These are phyloP conservation scores for Flaveria robusta DNA, from an alignment of 129 eudicot genomes.

Conservation along the genomic window DNA sequence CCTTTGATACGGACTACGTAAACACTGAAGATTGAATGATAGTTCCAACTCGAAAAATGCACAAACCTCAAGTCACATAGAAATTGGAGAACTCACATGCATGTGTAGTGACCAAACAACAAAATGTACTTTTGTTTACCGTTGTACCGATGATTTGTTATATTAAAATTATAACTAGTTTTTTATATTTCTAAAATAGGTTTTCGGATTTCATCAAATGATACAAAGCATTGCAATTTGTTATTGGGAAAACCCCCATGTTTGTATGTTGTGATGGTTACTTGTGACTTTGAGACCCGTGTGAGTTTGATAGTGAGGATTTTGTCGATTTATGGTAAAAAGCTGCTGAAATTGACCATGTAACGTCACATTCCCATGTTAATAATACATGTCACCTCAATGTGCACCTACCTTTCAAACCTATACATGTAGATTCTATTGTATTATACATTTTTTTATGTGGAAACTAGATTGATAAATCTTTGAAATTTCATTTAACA, in stretches of 20 bases:
- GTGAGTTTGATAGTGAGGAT: conserved; percentile 25
- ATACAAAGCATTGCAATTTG: not conserved
- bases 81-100: conserved; percentile 10
- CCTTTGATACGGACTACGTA: conserved; percentile 1
- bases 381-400: not conserved
- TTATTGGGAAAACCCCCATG: not conserved
- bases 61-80: not conserved
- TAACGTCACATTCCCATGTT: conserved; percentile 18
- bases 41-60: not conserved
- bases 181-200: not conserved
- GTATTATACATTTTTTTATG: too few relatives aligned
- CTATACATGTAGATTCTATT: not conserved
- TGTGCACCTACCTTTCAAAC: not conserved
- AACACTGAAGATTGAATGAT: not conserved
- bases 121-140: not conserved
- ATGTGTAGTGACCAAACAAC: not conserved
- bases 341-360: conserved; percentile 10
- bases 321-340: conserved; percentile 17
- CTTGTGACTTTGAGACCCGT: conserved; percentile 17
- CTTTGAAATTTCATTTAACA: too few relatives aligned
- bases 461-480: too few relatives aligned
- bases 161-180: not conserved
- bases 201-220: not conserved
- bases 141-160: not conserved
- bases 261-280: conserved; percentile 13